Evolutionary conservation across 345 rosid genomes (phyloP), one percentile per base, ranked within the genome.

Genomic region (Bretschneidera sinensis): DNA sequence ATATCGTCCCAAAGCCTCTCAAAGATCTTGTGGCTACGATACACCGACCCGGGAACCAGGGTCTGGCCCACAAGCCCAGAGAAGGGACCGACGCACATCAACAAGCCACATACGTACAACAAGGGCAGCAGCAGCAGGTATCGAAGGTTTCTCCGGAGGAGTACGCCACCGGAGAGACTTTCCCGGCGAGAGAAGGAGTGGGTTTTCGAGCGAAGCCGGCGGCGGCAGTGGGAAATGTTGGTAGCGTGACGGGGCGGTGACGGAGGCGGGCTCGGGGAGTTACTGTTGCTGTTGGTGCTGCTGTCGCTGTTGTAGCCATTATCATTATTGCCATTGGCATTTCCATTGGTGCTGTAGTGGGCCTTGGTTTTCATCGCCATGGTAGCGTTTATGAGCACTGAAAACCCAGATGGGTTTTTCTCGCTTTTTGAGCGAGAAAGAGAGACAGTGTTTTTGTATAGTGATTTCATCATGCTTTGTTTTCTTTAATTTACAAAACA

Each of bases 1-100:
- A 92, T 85, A 48, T 87, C 82, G 65, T 77, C 76, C 91, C 89
- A 82, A 22, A 92, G 84, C 72, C 78, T 78, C 48, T 54, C 60
- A 69, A 89, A 87, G 76, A 85, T 71, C 73, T 81, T 74, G 57
- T 83, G 87, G 79, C 96, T 92, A 51, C 92, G 83, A 48, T 92
- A 92, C 48, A 85, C 89, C 34, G 91, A 83, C 23, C 91, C 94
- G 57, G 97, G 94, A 64, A 67, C 51, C 48, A 74, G 48, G 52
- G 76, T 52, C 62, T 65, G 79, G 47, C 82, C 82, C 48, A 83
- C 63, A 17, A 84, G 76, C 17, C 81, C 78, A 10, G 96, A 81
- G 74, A 89, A 78, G 31, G 92, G 97, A 34, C 94, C 91, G 57
- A 87, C 84, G 54, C 94, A 92, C 87, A 87, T 74, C 66, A 89